phyloP scores from a whole-genome alignment of 1,284 basidiomycete species.

The Schizophyllum amplum region DNA sequence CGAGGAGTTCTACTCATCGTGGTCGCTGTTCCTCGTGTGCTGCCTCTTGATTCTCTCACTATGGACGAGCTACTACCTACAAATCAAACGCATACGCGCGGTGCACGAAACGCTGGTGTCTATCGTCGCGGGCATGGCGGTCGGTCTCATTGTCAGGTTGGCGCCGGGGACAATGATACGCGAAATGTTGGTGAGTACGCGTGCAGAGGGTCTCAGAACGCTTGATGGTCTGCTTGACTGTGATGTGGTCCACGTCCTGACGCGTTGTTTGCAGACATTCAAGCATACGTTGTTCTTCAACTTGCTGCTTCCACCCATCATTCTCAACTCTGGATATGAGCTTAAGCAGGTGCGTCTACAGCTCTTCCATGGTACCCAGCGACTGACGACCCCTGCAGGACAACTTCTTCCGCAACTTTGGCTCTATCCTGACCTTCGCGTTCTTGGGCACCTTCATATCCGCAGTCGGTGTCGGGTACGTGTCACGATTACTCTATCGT shows the following conservation, averaged over 20 bases:
- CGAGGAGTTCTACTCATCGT: slow-evolving; percentile 88
- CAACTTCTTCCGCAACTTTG: slow-evolving; percentile 97
- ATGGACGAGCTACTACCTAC: slow-evolving; percentile 96
- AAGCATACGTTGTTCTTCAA: slow-evolving; percentile 99
- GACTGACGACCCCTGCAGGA: slow-evolving; percentile 46
- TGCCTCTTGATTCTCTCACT: slow-evolving; percentile 89
- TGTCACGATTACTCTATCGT: slow-evolving; percentile 16
- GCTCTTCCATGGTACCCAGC: not conserved
- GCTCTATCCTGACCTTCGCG: slow-evolving; percentile 93
- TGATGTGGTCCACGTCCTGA: not conserved
- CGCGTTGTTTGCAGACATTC: slow-evolving; percentile 58
- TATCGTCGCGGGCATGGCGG: slow-evolving; percentile 94
- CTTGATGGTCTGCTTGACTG: not conserved
- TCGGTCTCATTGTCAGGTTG: slow-evolving; percentile 85
- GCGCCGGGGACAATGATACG: slow-evolving; percentile 91
- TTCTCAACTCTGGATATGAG: slow-evolving; percentile 96
- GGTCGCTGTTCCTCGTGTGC: slow-evolving; percentile 94
- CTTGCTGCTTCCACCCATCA: slow-evolving; percentile 94
- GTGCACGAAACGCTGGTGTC: slow-evolving; percentile 97
- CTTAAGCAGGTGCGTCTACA: slow-evolving; percentile 72
- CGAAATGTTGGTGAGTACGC: slow-evolving; percentile 85
- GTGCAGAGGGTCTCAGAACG: not conserved
- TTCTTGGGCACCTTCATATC: slow-evolving; percentile 97
- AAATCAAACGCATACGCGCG: slow-evolving; percentile 92
- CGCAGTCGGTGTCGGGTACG: slow-evolving; percentile 91